Conservation (phyloP, 1,284 basidiomycete species). For the Pseudomicrostroma phylloplanum region DNA sequence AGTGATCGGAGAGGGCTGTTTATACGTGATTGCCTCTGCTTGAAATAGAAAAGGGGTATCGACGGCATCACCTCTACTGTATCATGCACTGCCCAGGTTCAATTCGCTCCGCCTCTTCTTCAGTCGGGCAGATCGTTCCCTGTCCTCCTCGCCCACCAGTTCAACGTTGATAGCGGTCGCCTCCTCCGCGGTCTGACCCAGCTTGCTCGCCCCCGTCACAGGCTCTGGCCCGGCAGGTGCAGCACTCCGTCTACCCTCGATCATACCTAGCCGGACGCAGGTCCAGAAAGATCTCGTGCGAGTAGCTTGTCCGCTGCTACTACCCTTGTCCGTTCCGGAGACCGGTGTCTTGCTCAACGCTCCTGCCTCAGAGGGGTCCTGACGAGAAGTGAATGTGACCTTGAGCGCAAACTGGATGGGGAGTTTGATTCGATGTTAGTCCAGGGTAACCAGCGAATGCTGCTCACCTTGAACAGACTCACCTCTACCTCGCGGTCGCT, state of each 20-base stretch:
- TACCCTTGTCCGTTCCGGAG: background rate
- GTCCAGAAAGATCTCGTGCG: background rate
- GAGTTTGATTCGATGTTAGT: background rate
- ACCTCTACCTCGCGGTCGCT: background rate
- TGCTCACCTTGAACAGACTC: background rate
- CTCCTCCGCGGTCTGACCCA: background rate
- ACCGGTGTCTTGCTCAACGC: background rate
- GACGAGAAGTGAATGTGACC: no score
- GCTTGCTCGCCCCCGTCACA: background rate
- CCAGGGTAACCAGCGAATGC: background rate
- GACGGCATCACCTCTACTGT: no score
- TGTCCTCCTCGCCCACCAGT: background rate
- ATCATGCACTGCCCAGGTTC: no score
- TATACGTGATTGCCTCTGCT: no score
- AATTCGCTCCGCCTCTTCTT: slow-evolving; percentile 12
- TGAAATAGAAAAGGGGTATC: no score
- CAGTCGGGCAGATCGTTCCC: background rate
- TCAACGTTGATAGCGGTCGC: background rate
- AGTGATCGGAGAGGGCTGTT: no score
- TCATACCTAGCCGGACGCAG: background rate
- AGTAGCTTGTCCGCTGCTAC: background rate
- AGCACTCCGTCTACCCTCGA: background rate
- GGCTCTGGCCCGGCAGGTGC: background rate
- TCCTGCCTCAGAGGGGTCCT: no score
- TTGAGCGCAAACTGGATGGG: background rate